These are phyloP conservation scores for Cyphellophora europaea DNA, from an alignment of 2,329 filamentous ascomycete genomes.

Conservation along the genomic window DNA sequence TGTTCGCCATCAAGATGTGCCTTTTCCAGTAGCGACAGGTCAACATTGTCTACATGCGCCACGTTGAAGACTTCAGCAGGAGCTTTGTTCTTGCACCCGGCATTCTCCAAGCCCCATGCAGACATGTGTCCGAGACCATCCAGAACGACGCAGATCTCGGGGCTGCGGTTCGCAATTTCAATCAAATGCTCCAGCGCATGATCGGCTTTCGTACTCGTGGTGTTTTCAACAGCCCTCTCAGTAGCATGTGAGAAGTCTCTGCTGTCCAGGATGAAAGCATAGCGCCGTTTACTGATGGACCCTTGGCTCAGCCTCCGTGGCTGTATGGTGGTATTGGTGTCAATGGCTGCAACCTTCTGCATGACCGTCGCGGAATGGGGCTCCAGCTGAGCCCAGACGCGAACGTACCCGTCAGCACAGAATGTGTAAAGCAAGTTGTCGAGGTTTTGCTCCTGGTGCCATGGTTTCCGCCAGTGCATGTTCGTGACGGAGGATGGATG, in stretches of 20 bases:
- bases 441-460: conserved; percentile 65
- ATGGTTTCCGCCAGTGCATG: conserved; percentile 75
- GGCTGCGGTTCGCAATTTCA: conserved; percentile 71
- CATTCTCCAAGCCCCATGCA: conserved; percentile 84
- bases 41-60: conserved; percentile 59
- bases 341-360: conserved; percentile 70
- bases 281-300: conserved; percentile 41
- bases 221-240: conserved; percentile 61
- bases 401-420: conserved; percentile 68
- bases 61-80: conserved; percentile 73
- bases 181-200: conserved; percentile 76
- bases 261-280: conserved; percentile 74
- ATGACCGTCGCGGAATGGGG: conserved; percentile 61
- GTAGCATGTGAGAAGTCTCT: conserved; percentile 69
- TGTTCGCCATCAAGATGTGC: conserved; percentile 38
- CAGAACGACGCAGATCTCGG: conserved; percentile 78
- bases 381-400: conserved; percentile 76
- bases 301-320: conserved; percentile 35
- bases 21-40: conserved; percentile 28
- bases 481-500: conserved; percentile 74
- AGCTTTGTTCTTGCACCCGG: conserved; percentile 60
- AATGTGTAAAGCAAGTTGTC: conserved; percentile 88
- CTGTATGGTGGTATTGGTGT: conserved; percentile 64
- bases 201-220: conserved; percentile 51
- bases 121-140: conserved; percentile 81